These are phyloP conservation scores for Beauveria asiatica DNA, from an alignment of 2,329 filamentous ascomycete species.

Conservation along the genomic window DNA sequence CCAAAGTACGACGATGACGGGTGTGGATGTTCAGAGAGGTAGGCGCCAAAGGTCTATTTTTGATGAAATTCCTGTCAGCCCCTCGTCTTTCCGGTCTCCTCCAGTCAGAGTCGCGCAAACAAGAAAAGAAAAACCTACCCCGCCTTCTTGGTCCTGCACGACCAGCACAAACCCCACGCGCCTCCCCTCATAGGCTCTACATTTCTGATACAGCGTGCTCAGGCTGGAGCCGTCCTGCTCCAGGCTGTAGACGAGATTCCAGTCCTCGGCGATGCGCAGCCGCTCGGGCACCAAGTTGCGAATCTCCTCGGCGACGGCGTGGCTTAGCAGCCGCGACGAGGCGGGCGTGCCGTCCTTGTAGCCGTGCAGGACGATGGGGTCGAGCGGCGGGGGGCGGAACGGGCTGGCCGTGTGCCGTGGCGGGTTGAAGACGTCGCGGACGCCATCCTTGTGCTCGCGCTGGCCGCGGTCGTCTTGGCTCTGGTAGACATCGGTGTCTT, in stretches of 20 bases:
- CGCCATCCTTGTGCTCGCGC: slow-evolving; percentile 31
- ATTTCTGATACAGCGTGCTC: slow-evolving; percentile 75
- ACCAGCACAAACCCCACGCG: slow-evolving; percentile 87
- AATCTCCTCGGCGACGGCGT: slow-evolving; percentile 82
- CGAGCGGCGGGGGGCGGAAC: slow-evolving; percentile 81
- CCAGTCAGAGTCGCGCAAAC: neutral
- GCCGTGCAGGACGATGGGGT: slow-evolving; percentile 64
- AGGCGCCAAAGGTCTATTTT: slow-evolving; percentile 73
- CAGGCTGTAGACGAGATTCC: slow-evolving; percentile 79
- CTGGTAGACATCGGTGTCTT: slow-evolving; percentile 26
- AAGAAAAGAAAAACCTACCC: slow-evolving; percentile 38
- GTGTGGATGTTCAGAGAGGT: slow-evolving; percentile 81
- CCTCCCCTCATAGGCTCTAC: slow-evolving; percentile 54
- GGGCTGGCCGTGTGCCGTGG: slow-evolving; percentile 56
- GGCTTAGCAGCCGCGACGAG: slow-evolving; percentile 58
- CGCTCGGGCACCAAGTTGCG: slow-evolving; percentile 79
- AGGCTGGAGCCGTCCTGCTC: slow-evolving; percentile 88
- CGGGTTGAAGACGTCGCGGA: slow-evolving; percentile 49
- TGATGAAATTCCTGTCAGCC: neutral
- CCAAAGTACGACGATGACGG: slow-evolving; percentile 82
- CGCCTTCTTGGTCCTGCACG: slow-evolving; percentile 66
- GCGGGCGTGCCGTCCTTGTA: slow-evolving; percentile 52
- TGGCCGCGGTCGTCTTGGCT: slow-evolving; percentile 19
- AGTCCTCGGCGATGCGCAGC: slow-evolving; percentile 78
- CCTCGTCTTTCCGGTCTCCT: neutral